These are phyloP conservation scores for Mycena capillaripes DNA, from an alignment of 768 basidiomycete genomes.

Conservation along the genomic window DNA sequence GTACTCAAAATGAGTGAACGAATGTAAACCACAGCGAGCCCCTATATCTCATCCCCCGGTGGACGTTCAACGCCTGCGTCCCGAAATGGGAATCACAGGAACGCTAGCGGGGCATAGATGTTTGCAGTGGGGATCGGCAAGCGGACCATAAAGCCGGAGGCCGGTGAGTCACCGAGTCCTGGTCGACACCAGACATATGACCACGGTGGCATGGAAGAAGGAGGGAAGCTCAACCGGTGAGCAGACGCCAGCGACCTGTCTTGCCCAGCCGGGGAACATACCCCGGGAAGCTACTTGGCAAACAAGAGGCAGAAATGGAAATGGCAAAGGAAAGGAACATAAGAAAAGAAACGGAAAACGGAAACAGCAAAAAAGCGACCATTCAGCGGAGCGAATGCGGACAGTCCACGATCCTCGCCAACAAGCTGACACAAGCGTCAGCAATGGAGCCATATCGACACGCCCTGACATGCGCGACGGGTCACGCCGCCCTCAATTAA, in stretches of 20 bases:
- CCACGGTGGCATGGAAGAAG: neutral
- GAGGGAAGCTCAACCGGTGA: neutral
- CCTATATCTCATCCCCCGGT: slow-evolving; percentile 4
- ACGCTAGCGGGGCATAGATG: neutral
- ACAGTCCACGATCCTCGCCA: neutral
- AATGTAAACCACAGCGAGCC: neutral
- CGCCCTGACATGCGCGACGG: neutral
- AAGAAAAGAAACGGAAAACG: neutral
- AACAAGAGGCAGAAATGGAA: neutral
- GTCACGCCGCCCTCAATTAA: neutral
- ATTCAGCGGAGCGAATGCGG: neutral
- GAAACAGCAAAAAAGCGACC: neutral
- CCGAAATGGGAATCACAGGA: slow-evolving; percentile 26
- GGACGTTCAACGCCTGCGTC: slow-evolving; percentile 23
- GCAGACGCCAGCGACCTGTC: neutral
- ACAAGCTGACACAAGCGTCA: neutral
- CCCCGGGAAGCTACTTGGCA: neutral
- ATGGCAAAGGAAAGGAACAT: neutral
- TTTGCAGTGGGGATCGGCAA: neutral
- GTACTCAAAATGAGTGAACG: neutral
- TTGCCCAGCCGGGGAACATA: neutral
- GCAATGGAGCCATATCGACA: neutral
- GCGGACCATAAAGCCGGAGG: neutral
- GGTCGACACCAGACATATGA: neutral
- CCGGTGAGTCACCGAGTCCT: neutral